Evolutionary conservation across 2,329 filamentous ascomycete genomes (phyloP).

Genomic region (Pestalotiopsis sp.): DNA sequence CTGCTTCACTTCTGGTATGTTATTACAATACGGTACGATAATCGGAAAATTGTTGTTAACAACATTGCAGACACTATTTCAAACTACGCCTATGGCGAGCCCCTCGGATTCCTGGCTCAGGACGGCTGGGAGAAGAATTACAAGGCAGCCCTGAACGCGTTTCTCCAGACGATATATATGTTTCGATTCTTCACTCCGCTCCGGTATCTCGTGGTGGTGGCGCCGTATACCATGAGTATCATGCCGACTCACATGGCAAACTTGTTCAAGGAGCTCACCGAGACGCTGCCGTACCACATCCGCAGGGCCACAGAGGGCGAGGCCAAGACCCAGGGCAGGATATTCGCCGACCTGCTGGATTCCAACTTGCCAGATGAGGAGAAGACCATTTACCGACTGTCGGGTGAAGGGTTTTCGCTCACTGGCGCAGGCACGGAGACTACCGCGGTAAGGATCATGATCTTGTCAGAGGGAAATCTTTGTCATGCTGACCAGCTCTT

Average conservation of each 20-base stretch:
- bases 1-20: constrained; percentile 19
- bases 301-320: constrained; percentile 25
- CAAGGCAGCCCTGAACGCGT: constrained; percentile 21
- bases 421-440: constrained; percentile 43
- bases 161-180: constrained; percentile 24
- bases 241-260: constrained; percentile 22
- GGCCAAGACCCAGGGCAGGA: constrained; percentile 34
- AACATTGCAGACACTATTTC: constrained; percentile 19
- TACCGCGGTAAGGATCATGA: constrained; percentile 25
- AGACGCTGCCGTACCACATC: constrained; percentile 26
- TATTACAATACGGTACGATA: neutral
- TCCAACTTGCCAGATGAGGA: constrained; percentile 34
- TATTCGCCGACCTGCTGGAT: constrained; percentile 38
- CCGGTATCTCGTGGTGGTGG: constrained; percentile 20
- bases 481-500: constrained; percentile 5
- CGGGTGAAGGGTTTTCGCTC: constrained; percentile 41
- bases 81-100: constrained; percentile 25
- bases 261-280: constrained; percentile 17
- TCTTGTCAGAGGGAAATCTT: too few relatives aligned
- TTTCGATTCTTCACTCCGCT: constrained; percentile 23
- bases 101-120: constrained; percentile 21
- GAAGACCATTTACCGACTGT: constrained; percentile 36
- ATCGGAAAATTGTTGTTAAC: neutral
- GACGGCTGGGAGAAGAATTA: constrained; percentile 17
- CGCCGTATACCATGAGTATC: constrained; percentile 20